Base-by-base conservation (phyloP, 208 protist genomes). In the Novymonas esmeraldas region DNA sequence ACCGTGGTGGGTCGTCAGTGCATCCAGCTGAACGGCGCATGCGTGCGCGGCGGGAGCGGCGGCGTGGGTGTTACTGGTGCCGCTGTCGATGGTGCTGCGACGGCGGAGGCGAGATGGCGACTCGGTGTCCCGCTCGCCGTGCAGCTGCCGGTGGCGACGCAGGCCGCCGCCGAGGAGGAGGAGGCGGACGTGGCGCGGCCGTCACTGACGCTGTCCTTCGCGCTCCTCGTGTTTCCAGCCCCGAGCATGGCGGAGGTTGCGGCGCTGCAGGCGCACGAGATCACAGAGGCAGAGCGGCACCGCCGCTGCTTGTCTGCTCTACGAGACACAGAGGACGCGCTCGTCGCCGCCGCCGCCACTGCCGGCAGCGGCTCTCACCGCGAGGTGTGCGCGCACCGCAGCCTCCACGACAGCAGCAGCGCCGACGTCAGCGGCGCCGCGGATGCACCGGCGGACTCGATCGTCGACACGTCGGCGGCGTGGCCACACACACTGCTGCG, bases 231-330 rank as follows among this genome's bases (percentile, higher is more conserved):
- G 20, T 69, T 75, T 28, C 49, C 52, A 4, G 69, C 69, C 24
- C 69, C 69, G 3, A 69, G 61, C 36, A 61, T 54, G 69, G 61
- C 60, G 24, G 38, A 68, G n/a, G 61, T 69, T 11, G 44, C 50
- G 0, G 69, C 69, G 6, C 20, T 75, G 52, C 61, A 64, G 39
- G 52, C 54, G 11, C 36, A 18, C 29, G 36, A 49, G 36, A 33
- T 24, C 6, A 45, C 29, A 9, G 29, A 41, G 4, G 14, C 41
- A 6, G 54, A 62, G 36, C 61, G 58, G 26, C 69, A 29, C 14
- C 54, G 39, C 18, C 44, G 55, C 61, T 34, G 14, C 24, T 39
- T 75, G 28, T 20, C 36, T 24, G 16, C 29, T 11, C 60, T 75
- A 22, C 60, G 58, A 29, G 28, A 29, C 28, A 58, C 52, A 28